These are phyloP conservation scores for Claviceps pusilla DNA, from an alignment of 2,329 filamentous ascomycete species.

Conservation along the genomic window DNA sequence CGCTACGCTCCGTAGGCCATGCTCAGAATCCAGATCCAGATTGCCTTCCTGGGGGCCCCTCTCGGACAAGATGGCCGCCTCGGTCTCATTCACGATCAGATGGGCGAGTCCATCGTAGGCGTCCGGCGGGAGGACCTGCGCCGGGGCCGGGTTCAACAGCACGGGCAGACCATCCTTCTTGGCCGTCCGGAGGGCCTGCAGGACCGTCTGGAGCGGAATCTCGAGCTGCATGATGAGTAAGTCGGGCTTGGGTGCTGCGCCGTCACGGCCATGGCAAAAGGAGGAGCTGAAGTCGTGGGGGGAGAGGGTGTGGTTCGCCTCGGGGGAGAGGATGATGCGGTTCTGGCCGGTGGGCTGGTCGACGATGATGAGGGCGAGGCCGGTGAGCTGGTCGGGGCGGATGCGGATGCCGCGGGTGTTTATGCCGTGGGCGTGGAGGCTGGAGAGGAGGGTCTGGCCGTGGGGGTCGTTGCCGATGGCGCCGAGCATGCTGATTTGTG, in stretches of 20 bases:
- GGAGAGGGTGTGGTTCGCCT: constrained; percentile 46
- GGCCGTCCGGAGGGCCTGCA: constrained; percentile 42
- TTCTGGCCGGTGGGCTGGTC: constrained; percentile 61
- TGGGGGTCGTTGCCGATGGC: constrained; percentile 58
- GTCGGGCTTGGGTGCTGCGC: constrained; percentile 29
- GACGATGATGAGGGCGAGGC: constrained; percentile 62
- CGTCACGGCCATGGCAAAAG: background rate
- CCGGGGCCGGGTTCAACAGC: constrained; percentile 75
- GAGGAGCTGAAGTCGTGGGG: constrained; percentile 20
- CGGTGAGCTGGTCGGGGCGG: constrained; percentile 29
- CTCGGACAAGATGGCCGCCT: constrained; percentile 59
- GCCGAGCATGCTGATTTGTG: constrained; percentile 39
- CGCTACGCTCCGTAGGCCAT: constrained; percentile 33
- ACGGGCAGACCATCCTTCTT: constrained; percentile 39
- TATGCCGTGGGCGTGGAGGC: constrained; percentile 47
- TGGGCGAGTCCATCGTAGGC: constrained; percentile 58
- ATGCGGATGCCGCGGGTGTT: constrained; percentile 36
- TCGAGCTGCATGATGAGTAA: constrained; percentile 67
- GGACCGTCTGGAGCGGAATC: constrained; percentile 51
- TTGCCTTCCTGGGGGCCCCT: constrained; percentile 20
- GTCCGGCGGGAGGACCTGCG: constrained; percentile 49
- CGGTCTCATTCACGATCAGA: constrained; percentile 80
- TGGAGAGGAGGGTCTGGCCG: constrained; percentile 41
- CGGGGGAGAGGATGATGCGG: constrained; percentile 58
- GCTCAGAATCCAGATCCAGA: constrained; percentile 30